phyloP scores from a whole-genome alignment of 768 basidiomycete species.

The Chalciporus chontae region DNA sequence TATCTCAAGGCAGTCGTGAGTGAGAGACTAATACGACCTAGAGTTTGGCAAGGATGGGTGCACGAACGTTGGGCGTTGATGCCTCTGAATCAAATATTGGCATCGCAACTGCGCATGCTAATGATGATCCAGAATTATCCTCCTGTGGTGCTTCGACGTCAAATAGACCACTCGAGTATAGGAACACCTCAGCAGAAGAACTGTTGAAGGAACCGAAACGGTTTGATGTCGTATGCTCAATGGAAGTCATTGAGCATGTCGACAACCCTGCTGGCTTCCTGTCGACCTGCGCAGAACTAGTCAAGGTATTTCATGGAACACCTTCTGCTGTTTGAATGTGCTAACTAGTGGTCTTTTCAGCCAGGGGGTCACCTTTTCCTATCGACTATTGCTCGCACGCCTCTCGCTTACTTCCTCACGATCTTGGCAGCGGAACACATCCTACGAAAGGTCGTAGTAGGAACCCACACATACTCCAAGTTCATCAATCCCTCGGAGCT shows the following conservation, averaged over 20 bases:
- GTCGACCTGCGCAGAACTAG: conserved; percentile 71
- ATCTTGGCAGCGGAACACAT: conserved; percentile 81
- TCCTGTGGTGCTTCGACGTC: conserved; percentile 11
- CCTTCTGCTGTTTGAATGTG: not conserved
- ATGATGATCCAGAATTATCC: conserved; percentile 63
- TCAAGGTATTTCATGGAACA: conserved; percentile 60
- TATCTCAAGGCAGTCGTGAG: not conserved
- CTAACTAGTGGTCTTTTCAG: conserved; percentile 38
- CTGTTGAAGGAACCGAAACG: conserved; percentile 60
- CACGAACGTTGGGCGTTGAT: conserved; percentile 86
- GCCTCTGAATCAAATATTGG: conserved; percentile 84
- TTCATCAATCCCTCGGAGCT: conserved; percentile 87
- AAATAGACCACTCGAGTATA: conserved; percentile 53
- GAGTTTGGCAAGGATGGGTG: conserved; percentile 87
- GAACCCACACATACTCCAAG: conserved; percentile 92
- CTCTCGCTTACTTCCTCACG: conserved; percentile 65
- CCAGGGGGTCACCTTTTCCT: conserved; percentile 95
- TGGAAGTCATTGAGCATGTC: conserved; percentile 98
- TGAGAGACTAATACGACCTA: conserved; percentile 29
- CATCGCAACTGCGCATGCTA: conserved; percentile 81
- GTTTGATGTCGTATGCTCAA: conserved; percentile 92
- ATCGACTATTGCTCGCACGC: conserved; percentile 89
- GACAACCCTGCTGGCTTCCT: conserved; percentile 88
- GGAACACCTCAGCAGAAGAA: conserved; percentile 70
- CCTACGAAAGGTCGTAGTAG: conserved; percentile 72